phyloP scores from a whole-genome alignment of 768 basidiomycete species.

The Dictyophora rubrovolvata region DNA sequence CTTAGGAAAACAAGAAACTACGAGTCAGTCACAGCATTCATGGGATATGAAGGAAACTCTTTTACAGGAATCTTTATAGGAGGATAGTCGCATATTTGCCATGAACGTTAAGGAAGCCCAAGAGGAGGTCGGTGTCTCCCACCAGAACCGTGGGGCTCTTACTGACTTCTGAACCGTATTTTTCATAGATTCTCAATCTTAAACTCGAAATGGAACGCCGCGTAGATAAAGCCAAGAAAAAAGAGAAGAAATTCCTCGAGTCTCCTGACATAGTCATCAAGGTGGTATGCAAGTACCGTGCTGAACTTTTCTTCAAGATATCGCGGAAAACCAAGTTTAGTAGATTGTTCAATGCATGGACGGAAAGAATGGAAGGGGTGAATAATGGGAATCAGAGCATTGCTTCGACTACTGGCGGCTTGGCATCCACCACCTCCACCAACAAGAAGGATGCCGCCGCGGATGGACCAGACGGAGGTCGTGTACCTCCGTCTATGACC shows the following conservation, averaged over 20 bases:
- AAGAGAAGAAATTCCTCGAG: conserved; percentile 74
- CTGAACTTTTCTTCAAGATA: conserved; percentile 88
- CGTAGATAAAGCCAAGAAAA: conserved; percentile 65
- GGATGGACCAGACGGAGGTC: conserved; percentile 13
- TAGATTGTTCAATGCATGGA: conserved; percentile 79
- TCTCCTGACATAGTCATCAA: conserved; percentile 87
- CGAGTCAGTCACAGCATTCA: conserved; percentile 41
- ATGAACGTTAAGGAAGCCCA: conserved; percentile 80
- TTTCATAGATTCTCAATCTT: conserved; percentile 64
- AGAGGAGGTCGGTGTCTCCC: conserved; percentile 48
- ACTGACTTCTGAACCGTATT: neutral
- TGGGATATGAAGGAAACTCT: conserved; percentile 15
- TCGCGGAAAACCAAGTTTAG: conserved; percentile 82
- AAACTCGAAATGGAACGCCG: conserved; percentile 75
- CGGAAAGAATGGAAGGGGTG: conserved; percentile 67
- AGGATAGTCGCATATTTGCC: conserved; percentile 73
- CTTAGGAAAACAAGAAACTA: conserved; percentile 79
- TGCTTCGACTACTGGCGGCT: conserved; percentile 20
- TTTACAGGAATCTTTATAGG: conserved; percentile 32
- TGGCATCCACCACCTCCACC: conserved; percentile 11
- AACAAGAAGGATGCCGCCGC: conserved; percentile 27
- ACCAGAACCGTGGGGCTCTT: neutral
- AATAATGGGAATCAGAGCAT: conserved; percentile 37
- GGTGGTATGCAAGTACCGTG: conserved; percentile 80
- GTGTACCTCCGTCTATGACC: conserved; percentile 39